Evolutionary conservation across 371 early-diverging fungal species (phyloP).

Genomic region (Blakeslea trispora): DNA sequence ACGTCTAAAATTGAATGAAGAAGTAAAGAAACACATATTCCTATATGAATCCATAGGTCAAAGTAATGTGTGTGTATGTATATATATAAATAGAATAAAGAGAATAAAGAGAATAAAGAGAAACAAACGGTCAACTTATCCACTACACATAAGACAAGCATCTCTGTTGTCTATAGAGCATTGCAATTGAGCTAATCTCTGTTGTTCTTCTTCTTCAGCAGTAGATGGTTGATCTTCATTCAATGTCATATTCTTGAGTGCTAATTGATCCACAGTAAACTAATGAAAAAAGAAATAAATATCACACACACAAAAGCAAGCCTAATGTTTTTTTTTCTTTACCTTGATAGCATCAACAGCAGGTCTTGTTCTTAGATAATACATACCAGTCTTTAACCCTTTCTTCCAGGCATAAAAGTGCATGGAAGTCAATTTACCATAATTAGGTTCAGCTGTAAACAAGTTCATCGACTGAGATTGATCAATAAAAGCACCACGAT

Average conservation of each 20-base stretch:
- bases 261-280: constrained; percentile 74
- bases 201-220: constrained; percentile 20
- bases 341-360: constrained; percentile 97
- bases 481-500: constrained; percentile 98
- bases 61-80: neutral
- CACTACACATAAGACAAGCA: constrained; percentile 89
- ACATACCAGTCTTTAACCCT: constrained; percentile 99
- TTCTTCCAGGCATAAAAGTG: constrained; percentile 99
- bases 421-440: constrained; percentile 95
- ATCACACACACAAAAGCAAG: too few relatives aligned
- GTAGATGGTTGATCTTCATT: constrained; percentile 41
- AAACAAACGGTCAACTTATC: constrained; percentile 41
- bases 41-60: too few relatives aligned
- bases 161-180: constrained; percentile 93
- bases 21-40: too few relatives aligned
- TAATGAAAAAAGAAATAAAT: constrained; percentile 5
- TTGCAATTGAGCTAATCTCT: constrained; percentile 43
- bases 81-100: constrained; percentile 1
- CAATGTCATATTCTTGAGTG: constrained; percentile 45
- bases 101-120: constrained; percentile 8
- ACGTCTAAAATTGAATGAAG: neutral
- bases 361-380: constrained; percentile 98
- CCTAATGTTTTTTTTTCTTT: too few relatives aligned
- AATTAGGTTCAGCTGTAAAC: constrained; percentile 92
- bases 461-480: constrained; percentile 99